Percentiles rank a stretch among this genome's conserved stretches.
phyloP scores from a whole-genome alignment of 257 asterid species.

The Ilex asprella region DNA sequence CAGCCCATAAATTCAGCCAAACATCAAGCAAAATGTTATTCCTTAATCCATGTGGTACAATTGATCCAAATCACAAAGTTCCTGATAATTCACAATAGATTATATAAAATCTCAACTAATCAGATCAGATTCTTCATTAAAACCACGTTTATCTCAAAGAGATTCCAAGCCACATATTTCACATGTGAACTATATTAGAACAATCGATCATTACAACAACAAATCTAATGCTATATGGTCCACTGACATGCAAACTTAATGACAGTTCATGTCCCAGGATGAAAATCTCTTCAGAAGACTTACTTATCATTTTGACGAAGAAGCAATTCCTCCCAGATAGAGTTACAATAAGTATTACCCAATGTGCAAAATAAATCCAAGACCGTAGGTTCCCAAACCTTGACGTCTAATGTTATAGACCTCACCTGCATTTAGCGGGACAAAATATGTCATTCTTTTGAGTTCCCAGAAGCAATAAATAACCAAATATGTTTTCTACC shows the following conservation, averaged over 20 bases:
- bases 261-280: background rate
- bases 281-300: slow-evolving; percentile 22
- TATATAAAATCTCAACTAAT: too few relatives aligned
- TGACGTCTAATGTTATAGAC: slow-evolving; percentile 87
- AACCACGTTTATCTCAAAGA: too few relatives aligned
- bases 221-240: background rate
- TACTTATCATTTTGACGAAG: slow-evolving; percentile 48
- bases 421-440: slow-evolving; percentile 58
- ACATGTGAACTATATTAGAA: too few relatives aligned
- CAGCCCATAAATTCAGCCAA: too few relatives aligned
- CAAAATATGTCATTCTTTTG: slow-evolving; percentile 8
- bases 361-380: slow-evolving; percentile 70
- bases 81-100: too few relatives aligned
- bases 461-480: background rate
- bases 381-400: slow-evolving; percentile 89
- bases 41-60: too few relatives aligned
- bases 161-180: too few relatives aligned
- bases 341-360: slow-evolving; percentile 83
- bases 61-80: too few relatives aligned
- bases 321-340: slow-evolving; percentile 92
- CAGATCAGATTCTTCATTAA: too few relatives aligned
- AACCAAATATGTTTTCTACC: background rate
- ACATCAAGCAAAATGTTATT: too few relatives aligned
- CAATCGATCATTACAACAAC: too few relatives aligned
- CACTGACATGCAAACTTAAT: background rate